Evolutionary conservation across 163 green algal genomes (phyloP).

Genomic region (Scenedesmus sp.): DNA sequence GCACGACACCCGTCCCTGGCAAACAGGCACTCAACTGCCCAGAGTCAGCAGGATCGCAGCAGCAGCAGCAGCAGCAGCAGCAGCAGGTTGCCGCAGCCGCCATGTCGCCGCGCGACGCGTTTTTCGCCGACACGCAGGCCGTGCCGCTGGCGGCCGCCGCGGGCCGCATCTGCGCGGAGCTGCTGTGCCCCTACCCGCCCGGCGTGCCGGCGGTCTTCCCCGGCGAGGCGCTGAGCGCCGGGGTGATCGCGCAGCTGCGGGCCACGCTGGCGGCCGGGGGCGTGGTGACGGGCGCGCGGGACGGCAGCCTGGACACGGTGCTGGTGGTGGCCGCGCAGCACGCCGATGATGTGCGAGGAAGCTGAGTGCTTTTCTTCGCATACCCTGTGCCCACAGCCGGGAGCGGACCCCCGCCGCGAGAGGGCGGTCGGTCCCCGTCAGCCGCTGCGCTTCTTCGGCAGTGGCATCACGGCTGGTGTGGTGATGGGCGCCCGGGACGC

Average conservation of each 20-base stretch:
- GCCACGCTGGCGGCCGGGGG: conserved; percentile 67
- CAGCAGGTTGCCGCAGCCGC: not conserved
- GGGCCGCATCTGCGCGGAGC: conserved; percentile 78
- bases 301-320: conserved; percentile 65
- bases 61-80: conserved; percentile 26
- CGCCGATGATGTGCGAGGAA: too few species aligned
- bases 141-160: conserved; percentile 61
- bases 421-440: too few species aligned
- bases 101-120: conserved; percentile 77
- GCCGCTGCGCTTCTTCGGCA: too few species aligned
- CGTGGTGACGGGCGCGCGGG: conserved; percentile 71
- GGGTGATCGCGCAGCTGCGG: conserved; percentile 63
- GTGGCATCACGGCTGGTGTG: too few species aligned
- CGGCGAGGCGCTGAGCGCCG: conserved; percentile 79
- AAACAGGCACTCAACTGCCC: too few species aligned
- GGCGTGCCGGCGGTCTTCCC: conserved; percentile 88
- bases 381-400: too few species aligned
- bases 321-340: conserved; percentile 55
- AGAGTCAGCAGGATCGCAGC: not conserved
- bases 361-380: too few species aligned
- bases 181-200: conserved; percentile 92
- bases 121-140: conserved; percentile 67
- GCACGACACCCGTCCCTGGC: not conserved
- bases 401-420: too few species aligned
- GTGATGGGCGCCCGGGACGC: too few species aligned